A percentile compares a stretch with the other conserved stretches of the same genome.
Conservation (phyloP, 2,329 filamentous ascomycete species). For the Ceratocystis papillata region DNA sequence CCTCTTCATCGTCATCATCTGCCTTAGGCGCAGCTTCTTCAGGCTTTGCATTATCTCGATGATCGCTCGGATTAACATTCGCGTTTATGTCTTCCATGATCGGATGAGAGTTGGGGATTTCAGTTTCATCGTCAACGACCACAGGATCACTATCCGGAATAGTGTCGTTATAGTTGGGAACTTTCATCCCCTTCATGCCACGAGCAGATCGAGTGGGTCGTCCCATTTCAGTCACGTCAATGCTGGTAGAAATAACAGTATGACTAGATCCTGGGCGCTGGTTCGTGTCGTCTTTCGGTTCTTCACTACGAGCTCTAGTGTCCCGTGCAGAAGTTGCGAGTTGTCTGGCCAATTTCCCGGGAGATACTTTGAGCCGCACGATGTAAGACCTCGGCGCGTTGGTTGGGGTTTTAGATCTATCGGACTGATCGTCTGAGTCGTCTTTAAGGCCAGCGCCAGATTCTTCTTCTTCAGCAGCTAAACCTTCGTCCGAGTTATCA, state of each 20-base stretch:
- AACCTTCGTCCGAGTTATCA: slow-evolving; percentile 25
- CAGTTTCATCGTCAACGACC: slow-evolving; percentile 25
- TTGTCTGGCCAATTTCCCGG: slow-evolving; percentile 28
- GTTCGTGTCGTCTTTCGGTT: slow-evolving; percentile 44
- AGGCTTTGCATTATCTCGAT: background rate
- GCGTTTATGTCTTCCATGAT: slow-evolving; percentile 28
- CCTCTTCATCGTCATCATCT: slow-evolving; percentile 30
- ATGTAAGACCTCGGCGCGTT: slow-evolving; percentile 28
- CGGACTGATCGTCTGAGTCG: slow-evolving; percentile 29
- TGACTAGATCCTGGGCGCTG: slow-evolving; percentile 52
- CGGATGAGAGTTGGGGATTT: slow-evolving; percentile 28
- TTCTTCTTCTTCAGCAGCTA: slow-evolving; percentile 40
- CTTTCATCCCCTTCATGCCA: slow-evolving; percentile 41
- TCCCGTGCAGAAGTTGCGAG: slow-evolving; percentile 35
- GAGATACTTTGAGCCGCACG: slow-evolving; percentile 37
- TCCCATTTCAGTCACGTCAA: slow-evolving; percentile 10
- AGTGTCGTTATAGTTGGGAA: slow-evolving; percentile 16
- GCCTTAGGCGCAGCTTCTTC: background rate
- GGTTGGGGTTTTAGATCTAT: slow-evolving; percentile 26
- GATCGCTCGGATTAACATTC: slow-evolving; percentile 27
- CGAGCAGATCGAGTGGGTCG: slow-evolving; percentile 39
- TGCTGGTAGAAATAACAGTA: slow-evolving; percentile 41
- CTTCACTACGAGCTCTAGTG: slow-evolving; percentile 46
- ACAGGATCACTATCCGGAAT: slow-evolving; percentile 24
- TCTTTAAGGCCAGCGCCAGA: slow-evolving; percentile 29